These are phyloP conservation scores for Beauveria medogensis DNA, from an alignment of 2,329 filamentous ascomycete genomes.

Conservation along the genomic window DNA sequence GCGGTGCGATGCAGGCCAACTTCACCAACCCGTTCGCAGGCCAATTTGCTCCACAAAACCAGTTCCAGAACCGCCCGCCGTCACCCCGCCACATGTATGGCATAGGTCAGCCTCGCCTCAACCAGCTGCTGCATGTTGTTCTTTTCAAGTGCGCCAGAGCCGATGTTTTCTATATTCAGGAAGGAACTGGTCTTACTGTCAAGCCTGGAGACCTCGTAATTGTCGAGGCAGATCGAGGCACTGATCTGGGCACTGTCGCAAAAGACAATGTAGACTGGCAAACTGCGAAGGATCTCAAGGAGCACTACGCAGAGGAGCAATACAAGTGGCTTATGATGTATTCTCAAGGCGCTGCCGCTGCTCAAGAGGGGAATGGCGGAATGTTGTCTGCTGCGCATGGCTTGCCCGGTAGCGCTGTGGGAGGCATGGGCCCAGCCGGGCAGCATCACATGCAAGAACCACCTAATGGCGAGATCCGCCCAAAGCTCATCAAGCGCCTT, in stretches of 20 bases:
- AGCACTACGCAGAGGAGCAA: constrained; percentile 88
- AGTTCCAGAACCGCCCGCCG: constrained; percentile 42
- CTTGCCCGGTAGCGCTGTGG: constrained; percentile 61
- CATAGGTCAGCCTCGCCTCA: constrained; percentile 53
- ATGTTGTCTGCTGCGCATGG: constrained; percentile 56
- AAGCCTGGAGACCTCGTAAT: constrained; percentile 92
- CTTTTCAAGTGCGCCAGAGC: constrained; percentile 94
- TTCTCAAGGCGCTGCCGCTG: constrained; percentile 64
- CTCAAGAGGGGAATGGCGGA: constrained; percentile 53
- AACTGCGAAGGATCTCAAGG: constrained; percentile 79
- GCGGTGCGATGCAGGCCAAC: constrained; percentile 22
- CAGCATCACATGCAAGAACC: constrained; percentile 68
- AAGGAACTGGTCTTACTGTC: constrained; percentile 85
- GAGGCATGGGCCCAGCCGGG: constrained; percentile 68
- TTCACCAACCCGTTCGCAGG: constrained; percentile 34
- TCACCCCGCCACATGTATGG: constrained; percentile 58
- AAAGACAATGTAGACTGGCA: constrained; percentile 83
- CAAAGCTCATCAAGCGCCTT: constrained; percentile 92
- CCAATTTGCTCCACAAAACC: constrained; percentile 36
- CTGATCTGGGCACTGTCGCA: constrained; percentile 87
- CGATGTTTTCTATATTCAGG: constrained; percentile 94
- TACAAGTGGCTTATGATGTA: constrained; percentile 99
- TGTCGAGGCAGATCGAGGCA: constrained; percentile 92
- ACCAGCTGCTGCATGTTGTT: constrained; percentile 76
- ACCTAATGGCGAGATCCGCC: constrained; percentile 70